These are phyloP conservation scores for Pyricularia pennisetigena DNA, from an alignment of 2,329 filamentous ascomycete genomes.

Conservation along the genomic window DNA sequence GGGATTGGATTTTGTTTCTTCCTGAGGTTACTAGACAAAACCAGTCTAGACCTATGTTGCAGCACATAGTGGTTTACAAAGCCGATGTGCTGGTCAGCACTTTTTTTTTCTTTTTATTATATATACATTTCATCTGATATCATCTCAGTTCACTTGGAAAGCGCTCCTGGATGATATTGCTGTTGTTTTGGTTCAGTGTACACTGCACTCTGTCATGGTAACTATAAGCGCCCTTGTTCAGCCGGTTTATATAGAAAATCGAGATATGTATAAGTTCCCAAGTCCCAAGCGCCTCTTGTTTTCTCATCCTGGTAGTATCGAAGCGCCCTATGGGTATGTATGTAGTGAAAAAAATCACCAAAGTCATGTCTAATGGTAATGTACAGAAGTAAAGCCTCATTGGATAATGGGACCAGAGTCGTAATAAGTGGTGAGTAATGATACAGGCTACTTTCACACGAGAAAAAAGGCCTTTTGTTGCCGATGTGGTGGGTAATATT, in stretches of 20 bases:
- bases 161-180: background rate
- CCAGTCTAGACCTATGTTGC: background rate
- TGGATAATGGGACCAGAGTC: background rate
- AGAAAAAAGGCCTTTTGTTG: background rate
- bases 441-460: background rate
- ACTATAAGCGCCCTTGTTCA: background rate
- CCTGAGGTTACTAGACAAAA: background rate
- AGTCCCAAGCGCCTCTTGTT: background rate
- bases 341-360: background rate
- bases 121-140: background rate
- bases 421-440: background rate
- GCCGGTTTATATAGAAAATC: background rate
- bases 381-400: background rate
- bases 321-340: background rate
- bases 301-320: background rate
- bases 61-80: background rate
- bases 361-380: background rate
- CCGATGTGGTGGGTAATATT: background rate
- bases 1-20: slow-evolving; percentile 5
- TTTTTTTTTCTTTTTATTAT: too few relatives aligned
- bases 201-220: background rate
- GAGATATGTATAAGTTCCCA: background rate
- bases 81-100: background rate
- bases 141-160: background rate
- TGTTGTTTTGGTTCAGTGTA: background rate